A percentile compares a stretch with the other conserved stretches of the same genome.
phyloP scores from a whole-genome alignment of 768 basidiomycete species.

The Coprinopsis strossmayeri region DNA sequence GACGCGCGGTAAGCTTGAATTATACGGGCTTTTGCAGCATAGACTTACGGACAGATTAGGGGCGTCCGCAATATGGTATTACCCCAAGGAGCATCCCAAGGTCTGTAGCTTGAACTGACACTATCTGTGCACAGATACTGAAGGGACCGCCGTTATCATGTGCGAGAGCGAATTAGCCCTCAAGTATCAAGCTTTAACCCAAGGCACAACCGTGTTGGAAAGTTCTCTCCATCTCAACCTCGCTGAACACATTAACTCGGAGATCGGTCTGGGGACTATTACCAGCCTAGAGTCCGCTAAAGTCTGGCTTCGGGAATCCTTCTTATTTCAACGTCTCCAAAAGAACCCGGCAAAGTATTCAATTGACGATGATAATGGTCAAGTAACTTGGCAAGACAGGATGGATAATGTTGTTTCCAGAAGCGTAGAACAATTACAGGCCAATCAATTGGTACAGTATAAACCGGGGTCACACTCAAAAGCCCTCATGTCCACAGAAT shows the following conservation, averaged over 20 bases:
- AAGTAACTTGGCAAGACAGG: conserved; percentile 62
- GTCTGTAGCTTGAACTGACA: no score
- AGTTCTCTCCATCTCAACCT: conserved; percentile 80
- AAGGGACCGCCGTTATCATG: conserved; percentile 78
- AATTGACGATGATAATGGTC: conserved; percentile 35
- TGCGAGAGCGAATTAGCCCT: conserved; percentile 67
- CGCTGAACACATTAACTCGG: conserved; percentile 89
- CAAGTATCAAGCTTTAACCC: conserved; percentile 64
- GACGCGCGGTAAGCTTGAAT: conserved; percentile 70
- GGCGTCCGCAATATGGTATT: conserved; percentile 90
- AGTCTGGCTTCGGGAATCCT: conserved; percentile 79
- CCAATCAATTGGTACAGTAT: conserved; percentile 53
- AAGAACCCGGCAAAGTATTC: conserved; percentile 79
- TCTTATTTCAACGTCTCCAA: conserved; percentile 80
- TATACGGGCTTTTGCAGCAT: not conserved
- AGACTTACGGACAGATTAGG: conserved; percentile 32
- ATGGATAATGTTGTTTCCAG: conserved; percentile 70
- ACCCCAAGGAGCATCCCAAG: no score
- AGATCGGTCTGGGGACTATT: conserved; percentile 86
- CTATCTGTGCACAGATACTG: conserved; percentile 71
- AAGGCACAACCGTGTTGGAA: conserved; percentile 75
- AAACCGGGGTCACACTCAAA: conserved; percentile 26
- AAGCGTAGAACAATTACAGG: conserved; percentile 52
- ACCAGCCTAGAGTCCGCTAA: conserved; percentile 61
- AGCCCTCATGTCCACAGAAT: conserved; percentile 57